Percentiles rank a stretch among this genome's conserved stretches.
These are phyloP conservation scores for Solanum phureja DNA, from an alignment of 257 asterid species.

Conservation along the genomic window DNA sequence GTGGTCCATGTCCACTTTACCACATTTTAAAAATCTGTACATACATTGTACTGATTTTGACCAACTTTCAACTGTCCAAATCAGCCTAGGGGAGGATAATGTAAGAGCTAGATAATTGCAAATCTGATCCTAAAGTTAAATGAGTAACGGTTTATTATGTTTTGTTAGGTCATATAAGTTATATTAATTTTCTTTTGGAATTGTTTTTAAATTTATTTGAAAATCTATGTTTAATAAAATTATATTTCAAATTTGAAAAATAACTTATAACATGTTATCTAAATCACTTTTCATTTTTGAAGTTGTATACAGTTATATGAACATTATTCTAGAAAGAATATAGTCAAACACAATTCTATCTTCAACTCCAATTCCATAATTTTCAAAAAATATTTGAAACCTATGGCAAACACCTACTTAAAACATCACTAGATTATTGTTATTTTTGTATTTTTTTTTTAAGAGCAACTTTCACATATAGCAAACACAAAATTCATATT, in stretches of 20 bases:
- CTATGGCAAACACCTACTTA: not conserved
- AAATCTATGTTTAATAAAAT: not conserved
- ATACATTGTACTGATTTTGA: not conserved
- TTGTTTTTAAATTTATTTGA: not conserved
- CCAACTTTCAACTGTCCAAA: not conserved
- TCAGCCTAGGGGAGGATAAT: not conserved
- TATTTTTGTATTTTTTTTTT: not conserved
- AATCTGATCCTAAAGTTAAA: not conserved
- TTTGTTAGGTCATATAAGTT: not conserved
- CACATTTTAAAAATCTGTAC: not conserved
- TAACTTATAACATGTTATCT: not conserved
- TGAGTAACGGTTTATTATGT: not conserved
- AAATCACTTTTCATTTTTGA: not conserved
- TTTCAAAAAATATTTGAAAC: not conserved
- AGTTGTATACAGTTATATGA: not conserved
- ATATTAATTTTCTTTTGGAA: not conserved
- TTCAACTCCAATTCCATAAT: not conserved
- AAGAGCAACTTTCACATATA: no score
- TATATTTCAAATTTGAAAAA: not conserved
- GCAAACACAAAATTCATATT: no score
- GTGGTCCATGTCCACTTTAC: not conserved
- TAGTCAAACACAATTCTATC: not conserved
- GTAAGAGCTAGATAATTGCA: not conserved
- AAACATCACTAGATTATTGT: not conserved
- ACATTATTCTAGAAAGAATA: not conserved